These are phyloP conservation scores for Tritrichomonas foetus DNA, from an alignment of 208 protist species.

Conservation along the genomic window DNA sequence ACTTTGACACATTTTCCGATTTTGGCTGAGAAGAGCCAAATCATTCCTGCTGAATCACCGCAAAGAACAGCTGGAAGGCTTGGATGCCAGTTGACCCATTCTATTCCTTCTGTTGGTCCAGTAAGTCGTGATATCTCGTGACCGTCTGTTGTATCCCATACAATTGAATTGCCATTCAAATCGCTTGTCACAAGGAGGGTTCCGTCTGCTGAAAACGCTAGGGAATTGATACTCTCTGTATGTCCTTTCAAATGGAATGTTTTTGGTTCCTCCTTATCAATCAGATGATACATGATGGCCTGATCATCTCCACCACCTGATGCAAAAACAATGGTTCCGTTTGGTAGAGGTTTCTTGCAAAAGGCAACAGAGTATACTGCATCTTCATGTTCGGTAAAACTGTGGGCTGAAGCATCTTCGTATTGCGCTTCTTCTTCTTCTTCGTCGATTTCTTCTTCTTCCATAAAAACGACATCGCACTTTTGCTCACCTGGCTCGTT, in stretches of 20 bases:
- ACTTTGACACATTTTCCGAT: conserved; percentile 25
- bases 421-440: background rate
- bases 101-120: background rate
- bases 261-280: background rate
- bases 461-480: no score
- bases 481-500: no score
- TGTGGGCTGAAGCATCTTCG: background rate
- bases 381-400: background rate
- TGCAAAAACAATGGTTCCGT: background rate
- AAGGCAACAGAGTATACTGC: background rate
- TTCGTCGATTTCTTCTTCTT: background rate
- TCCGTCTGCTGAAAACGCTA: background rate
- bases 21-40: background rate
- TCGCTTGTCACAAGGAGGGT: background rate
- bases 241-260: background rate
- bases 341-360: background rate
- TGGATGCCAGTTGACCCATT: background rate
- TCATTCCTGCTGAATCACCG: background rate
- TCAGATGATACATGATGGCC: background rate
- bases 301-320: conserved; percentile 26
- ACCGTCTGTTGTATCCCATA: background rate
- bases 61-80: background rate
- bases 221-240: background rate
- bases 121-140: background rate
- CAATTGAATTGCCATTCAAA: background rate